Evolutionary conservation across 2,329 filamentous ascomycete genomes (phyloP), one percentile per base, ranked within the genome.

Genomic region (Phialemoniopsis sp.): DNA sequence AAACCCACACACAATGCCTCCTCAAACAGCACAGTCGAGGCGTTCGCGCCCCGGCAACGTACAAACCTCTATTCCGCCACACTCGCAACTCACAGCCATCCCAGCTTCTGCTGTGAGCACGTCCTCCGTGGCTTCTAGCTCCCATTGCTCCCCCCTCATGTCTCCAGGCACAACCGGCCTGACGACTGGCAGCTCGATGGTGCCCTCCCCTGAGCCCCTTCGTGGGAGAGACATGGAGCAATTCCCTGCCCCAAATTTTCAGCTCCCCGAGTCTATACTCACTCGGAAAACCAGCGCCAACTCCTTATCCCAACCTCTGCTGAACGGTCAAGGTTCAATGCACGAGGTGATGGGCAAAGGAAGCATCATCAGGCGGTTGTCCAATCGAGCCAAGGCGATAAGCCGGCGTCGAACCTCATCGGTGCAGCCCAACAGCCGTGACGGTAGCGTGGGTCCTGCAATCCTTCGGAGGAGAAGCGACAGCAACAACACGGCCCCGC

Each of bases 371-470:
- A 82, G 93, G 46, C 80, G 90, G 46, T 69, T 96, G 16, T 97
- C 93, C 26, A 87, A 86, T 51, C 82, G 85, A 45, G 88, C 89
- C 79, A 61, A 82, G 74, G 64, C 84, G 71, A 59, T 81, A 57
- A 65, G 63, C 30, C 76, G 83, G 44, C 80, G 89, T 46, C 78
- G 90, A 45, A 83, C 85, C 45, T 94, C 88, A 13, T 89, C 87
- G 3, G 83, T 83, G 1, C 78, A 85, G 33, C 78, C 85, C 15
- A 80, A 82, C 44, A 88, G 85, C 57, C 82, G 90, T 32, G 89
- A 96, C 56, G 83, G 87, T 45, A 96, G 90, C 57, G 84, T 89
- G 18, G 93, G 93, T 1, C 93, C 93, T 2, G 85, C 89, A 40
- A 86, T 95, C 38, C 80, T 95, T 62, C 82, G 91, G 46, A 78